Evolutionary conservation across 495 filamentous ascomycete genomes (phyloP), one percentile per base, ranked within the genome.

Genomic region (Staphylotrichum tortipilum): DNA sequence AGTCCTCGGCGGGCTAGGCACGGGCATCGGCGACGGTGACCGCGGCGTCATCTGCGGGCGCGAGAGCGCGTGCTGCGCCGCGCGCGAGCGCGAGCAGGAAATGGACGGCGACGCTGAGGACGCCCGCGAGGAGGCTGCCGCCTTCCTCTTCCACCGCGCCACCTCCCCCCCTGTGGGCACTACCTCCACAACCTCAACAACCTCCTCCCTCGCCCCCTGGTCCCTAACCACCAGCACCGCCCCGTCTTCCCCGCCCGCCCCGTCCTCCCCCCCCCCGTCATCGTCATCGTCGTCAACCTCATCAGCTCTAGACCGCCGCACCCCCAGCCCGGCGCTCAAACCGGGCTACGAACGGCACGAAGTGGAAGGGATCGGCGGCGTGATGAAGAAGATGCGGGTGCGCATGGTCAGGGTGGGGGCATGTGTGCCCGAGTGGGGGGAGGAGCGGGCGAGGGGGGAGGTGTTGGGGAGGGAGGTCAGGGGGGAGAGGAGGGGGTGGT

Each of bases 31-130:
- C 35, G 88, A 94, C 58, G 89, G 89, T 47, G 80, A 86, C 59
- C 83, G 90, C 53, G 88, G 89, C 34, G 86, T 94, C 3, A 80
- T 85, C 55, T 95, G 89, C 62, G 88, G 86, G 0, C 79, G 85
- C 15, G 84, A 80, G 24, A 69, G 69, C 12, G 59, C 68, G 6
- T 95, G 89, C 66, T 78, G 85, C 24, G 86, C 81, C 1, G 82
- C 81, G 0, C 68, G 79, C 47, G 82, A 84, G 55, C 81, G 84
- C 12, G 88, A 91, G 62, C 73, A 90, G 14, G 87, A 91, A 55
- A 82, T 82, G 6, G 88, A 91, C 59, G 86, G 84, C 59, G 84
- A 87, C 56, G 79, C 78, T 23, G 78, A 83, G 39, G 81, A 87
- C 51, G 70, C 73, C 11, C 63, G 70, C 8, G 69, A 65, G 24